These are phyloP conservation scores for Colletotrichum graminicola DNA, from an alignment of 2,329 filamentous ascomycete species.

Conservation along the genomic window DNA sequence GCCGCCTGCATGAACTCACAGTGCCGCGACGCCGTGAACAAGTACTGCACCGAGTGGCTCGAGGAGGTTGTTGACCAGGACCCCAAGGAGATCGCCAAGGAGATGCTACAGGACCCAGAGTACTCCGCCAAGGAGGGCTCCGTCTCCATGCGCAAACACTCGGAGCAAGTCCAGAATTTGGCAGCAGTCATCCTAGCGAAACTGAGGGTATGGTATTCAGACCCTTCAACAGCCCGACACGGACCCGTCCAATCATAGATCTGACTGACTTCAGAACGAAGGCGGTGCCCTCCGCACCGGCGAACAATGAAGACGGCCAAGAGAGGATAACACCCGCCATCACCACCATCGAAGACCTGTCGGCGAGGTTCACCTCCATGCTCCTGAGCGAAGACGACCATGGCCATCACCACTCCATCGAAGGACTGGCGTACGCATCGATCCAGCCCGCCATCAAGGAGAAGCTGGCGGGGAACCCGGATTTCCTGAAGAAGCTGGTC, in stretches of 20 bases:
- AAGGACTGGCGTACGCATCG: conserved; percentile 93
- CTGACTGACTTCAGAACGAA: conserved; percentile 65
- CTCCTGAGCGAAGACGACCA: conserved; percentile 70
- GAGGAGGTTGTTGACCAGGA: conserved; percentile 84
- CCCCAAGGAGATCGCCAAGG: conserved; percentile 65
- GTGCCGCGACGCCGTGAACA: conserved; percentile 86
- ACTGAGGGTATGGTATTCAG: conserved; percentile 64
- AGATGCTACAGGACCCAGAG: conserved; percentile 65
- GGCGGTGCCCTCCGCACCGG: conserved; percentile 64
- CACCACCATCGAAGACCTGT: conserved; percentile 75
- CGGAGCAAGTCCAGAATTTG: conserved; percentile 70
- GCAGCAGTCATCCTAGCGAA: conserved; percentile 84
- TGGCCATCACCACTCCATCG: conserved; percentile 78
- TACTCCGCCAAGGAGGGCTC: conserved; percentile 71
- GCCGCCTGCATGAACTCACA: conserved; percentile 87
- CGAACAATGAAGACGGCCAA: conserved; percentile 55
- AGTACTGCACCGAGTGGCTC: conserved; percentile 89
- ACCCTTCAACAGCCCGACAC: conserved; percentile 40
- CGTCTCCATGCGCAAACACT: conserved; percentile 72
- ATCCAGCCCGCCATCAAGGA: conserved; percentile 89
- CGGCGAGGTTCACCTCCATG: conserved; percentile 74
- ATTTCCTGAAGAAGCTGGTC: conserved; percentile 78
- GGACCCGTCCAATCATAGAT: conserved; percentile 43
- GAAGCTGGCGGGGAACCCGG: conserved; percentile 75
- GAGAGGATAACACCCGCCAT: conserved; percentile 64